Percentiles rank a stretch among this genome's conserved stretches.
phyloP scores from a whole-genome alignment of 163 green algal species.

The Chlamydomonas reinhardtii region DNA sequence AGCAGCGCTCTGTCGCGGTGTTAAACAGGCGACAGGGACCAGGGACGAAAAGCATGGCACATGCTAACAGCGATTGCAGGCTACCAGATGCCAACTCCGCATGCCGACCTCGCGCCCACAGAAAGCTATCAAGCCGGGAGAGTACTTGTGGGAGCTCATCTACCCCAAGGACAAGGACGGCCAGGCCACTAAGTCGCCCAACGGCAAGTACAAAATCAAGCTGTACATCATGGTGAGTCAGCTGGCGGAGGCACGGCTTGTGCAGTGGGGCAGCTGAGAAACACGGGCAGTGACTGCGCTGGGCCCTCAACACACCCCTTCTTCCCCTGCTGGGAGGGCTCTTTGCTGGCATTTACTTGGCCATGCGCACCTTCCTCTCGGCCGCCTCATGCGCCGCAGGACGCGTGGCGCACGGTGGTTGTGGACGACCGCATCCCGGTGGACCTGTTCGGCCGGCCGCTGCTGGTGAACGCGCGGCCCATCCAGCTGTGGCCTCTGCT shows the following conservation, averaged over 20 bases:
- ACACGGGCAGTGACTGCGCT: no score
- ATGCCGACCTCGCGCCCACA: conserved; percentile 12
- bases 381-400: conserved; percentile 46
- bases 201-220: conserved; percentile 76
- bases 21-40: no score
- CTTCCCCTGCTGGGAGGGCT: no score
- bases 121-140: conserved; percentile 56
- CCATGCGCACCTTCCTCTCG: no score
- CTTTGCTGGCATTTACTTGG: no score
- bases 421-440: conserved; percentile 87
- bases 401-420: conserved; percentile 76
- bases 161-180: conserved; percentile 75
- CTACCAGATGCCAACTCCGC: no score
- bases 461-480: conserved; percentile 73
- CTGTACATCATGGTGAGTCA: conserved; percentile 73
- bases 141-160: conserved; percentile 78
- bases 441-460: conserved; percentile 80
- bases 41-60: no score
- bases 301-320: no score
- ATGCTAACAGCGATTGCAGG: no score
- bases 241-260: no score
- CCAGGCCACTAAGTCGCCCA: conserved; percentile 52
- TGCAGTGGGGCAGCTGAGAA: background rate
- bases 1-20: no score
- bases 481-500: conserved; percentile 87